These are phyloP conservation scores for Diaporthe vaccinii DNA, from an alignment of 2,329 filamentous ascomycete species.

Conservation along the genomic window DNA sequence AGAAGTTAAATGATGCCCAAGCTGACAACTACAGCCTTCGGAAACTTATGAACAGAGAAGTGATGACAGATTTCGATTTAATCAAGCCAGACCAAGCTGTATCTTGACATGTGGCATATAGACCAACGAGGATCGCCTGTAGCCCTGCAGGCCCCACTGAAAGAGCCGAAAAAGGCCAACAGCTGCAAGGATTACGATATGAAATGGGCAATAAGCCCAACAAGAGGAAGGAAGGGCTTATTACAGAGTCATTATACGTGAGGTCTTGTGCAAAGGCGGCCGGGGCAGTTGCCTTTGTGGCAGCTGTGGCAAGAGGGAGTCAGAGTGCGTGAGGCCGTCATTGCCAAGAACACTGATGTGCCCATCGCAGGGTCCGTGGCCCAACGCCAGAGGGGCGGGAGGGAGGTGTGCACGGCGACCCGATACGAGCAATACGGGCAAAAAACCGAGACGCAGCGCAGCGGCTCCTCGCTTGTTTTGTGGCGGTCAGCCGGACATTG, in stretches of 20 bases:
- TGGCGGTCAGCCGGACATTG: conserved; percentile 25
- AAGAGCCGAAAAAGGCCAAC: neutral
- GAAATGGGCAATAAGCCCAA: neutral
- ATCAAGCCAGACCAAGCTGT: neutral
- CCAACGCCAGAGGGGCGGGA: neutral
- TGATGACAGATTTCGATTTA: neutral
- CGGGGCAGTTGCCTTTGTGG: neutral
- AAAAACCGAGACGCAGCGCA: neutral
- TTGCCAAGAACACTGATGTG: neutral
- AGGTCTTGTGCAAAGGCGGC: neutral
- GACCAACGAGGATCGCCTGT: neutral
- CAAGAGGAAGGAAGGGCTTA: neutral
- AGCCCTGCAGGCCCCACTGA: conserved; percentile 4
- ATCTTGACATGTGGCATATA: neutral
- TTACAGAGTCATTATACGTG: neutral
- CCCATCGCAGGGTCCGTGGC: conserved; percentile 5
- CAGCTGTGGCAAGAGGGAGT: neutral
- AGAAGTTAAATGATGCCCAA: neutral
- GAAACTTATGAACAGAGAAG: neutral
- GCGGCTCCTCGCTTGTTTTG: neutral
- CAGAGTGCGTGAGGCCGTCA: neutral
- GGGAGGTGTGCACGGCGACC: neutral
- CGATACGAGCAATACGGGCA: conserved; percentile 8
- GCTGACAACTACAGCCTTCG: neutral
- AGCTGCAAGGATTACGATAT: conserved; percentile 1